Evolutionary conservation across 352 stramenopile genomes (phyloP), one percentile per base, ranked within the genome.

Genomic region (Phytophthora kernoviae): DNA sequence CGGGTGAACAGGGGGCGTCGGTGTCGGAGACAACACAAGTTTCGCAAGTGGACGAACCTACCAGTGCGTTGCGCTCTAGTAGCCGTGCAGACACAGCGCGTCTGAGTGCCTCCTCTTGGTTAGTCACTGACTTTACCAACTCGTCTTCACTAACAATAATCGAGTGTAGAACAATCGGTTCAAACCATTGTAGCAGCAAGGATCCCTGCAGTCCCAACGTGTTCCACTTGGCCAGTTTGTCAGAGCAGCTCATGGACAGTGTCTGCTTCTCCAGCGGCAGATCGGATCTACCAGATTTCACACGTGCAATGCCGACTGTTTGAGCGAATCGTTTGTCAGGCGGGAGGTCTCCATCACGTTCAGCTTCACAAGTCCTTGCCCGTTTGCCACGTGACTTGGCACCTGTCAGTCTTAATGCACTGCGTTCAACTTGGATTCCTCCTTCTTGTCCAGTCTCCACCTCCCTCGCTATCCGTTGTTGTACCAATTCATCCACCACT

Each of bases 281-380:
- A 68, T 98, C 96, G 0, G 94, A 98, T 30, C 94, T 80, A 43
- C 93, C 94, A 5, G 93, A 96, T 58, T 98, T 98, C 39, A 92
- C 78, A 17, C 94, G 87, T 8, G 94, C 71, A 51, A 88, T 70
- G 32, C 90, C 88, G 10, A 94, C 54, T 2, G 65, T 17, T 73
- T 98, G 91, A 11, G 73, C 67, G 36, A 87, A 91, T 18, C 74
- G 70, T 55, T 84, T 84, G 41, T 87, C 77, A 11, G 46, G 12
- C 8, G 49, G 33, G 14, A 45, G 22, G 5, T 47, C 43, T 17
- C 49, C 48, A 5, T 66, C 26, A 1, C 15, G 26, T 9, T 20
- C 26, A 49, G 12, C 43, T 10, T 53, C 40, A 9, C 2, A 30
- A 21, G 40, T 18, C 41, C 43, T 41, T 45, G 39, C 11, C 58